A percentile compares a stretch with the other conserved stretches of the same genome.
phyloP scores from a whole-genome alignment of 306 rosid species.

The Pyrus communis region DNA sequence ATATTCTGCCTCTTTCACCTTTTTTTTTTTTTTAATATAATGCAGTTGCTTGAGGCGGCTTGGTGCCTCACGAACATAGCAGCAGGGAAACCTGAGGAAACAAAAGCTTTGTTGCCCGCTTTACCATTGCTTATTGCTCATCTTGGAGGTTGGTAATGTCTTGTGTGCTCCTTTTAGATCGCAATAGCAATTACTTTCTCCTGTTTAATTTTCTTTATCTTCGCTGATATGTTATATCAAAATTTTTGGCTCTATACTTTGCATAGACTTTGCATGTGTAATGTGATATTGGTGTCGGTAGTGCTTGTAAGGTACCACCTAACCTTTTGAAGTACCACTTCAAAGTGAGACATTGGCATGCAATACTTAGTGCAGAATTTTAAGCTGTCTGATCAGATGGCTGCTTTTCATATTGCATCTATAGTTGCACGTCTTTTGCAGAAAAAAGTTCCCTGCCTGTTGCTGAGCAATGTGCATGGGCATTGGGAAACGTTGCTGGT shows the following conservation, averaged over 20 bases:
- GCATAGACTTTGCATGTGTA: neutral
- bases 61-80: constrained; percentile 98
- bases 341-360: neutral
- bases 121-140: constrained; percentile 89
- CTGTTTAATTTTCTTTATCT: neutral
- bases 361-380: neutral
- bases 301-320: neutral
- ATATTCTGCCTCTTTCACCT: constrained; percentile 17
- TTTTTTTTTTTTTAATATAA: neutral
- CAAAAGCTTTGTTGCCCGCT: constrained; percentile 83
- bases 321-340: neutral
- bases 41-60: constrained; percentile 96
- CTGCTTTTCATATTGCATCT: constrained; percentile 15
- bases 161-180: constrained; percentile 16
- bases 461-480: constrained; percentile 98
- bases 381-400: constrained; percentile 14
- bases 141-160: constrained; percentile 74
- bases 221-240: neutral
- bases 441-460: constrained; percentile 82
- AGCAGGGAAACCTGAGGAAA: constrained; percentile 93
- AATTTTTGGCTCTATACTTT: neutral
- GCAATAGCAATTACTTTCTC: neutral
- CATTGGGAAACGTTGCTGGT: constrained; percentile 93
- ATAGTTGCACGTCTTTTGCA: constrained; percentile 31
- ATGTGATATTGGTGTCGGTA: neutral